Base-by-base conservation (phyloP, 441 rosid species). In the Cnidoscolus chayamansa region DNA sequence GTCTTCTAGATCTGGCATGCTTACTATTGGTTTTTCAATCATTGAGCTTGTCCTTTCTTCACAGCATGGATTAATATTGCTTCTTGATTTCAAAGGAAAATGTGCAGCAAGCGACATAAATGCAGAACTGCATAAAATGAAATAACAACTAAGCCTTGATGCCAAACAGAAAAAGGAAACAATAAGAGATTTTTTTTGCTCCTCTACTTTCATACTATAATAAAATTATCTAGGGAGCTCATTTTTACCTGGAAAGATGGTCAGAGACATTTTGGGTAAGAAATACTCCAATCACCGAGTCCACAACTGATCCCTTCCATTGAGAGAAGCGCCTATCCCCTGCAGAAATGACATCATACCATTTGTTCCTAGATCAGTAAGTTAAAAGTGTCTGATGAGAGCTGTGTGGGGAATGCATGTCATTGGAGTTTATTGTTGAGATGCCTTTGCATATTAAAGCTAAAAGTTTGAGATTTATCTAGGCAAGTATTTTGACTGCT, bases 251-350 rank as follows among this genome's bases (percentile, higher is more conserved):
- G 68, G 99, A 96, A 62, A 96, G 98, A 74, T 96, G 98, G 82
- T 95, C 99, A 10, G 99, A 82, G 58, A 95, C 99, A 76, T 95
- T 95, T 72, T 95, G 99, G 31, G 99, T 96, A 40, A 96, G 93
- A 84, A 93, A 96, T 35, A 96, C 99, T 73, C 99, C 99, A 70
- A 96, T 81, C 49, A 96, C 96, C 0, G 99, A 96, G 84, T 96
- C 99, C 72, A 96, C 89, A 59, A 96, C 97, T 0, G 99, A 95
- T 77, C 99, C 99, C 83, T 95, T 95, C 99, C 99, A 95, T 70
- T 80, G 86, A 6, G 99, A 90, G 86, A 96, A 96, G 64, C 92
- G 94, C 69, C 99, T 87, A 74, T 96, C 98, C 74, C 99, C 99
- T 96, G 90, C 72, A 71, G 43, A 78, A 74, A 61, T 68, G 64